Evolutionary conservation across 371 early-diverging fungal species (phyloP).

Genomic region (Agmasoma carcini): DNA sequence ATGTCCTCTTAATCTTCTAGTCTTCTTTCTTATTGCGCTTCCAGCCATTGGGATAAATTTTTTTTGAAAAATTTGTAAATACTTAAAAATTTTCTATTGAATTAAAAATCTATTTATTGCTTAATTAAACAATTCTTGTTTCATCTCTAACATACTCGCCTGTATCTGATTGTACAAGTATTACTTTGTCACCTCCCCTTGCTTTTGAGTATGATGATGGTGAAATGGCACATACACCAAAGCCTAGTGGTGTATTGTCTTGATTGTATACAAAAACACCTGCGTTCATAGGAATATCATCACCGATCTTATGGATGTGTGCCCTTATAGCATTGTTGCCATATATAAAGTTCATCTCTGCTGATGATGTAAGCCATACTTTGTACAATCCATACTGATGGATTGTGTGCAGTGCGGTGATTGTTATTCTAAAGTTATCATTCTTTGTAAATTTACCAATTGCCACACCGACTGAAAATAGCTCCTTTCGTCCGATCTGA

Average conservation of each 20-base stretch:
- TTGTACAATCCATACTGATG: conserved; percentile 82
- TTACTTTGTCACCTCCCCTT: conserved; percentile 79
- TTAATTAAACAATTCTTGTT: conserved; percentile 14
- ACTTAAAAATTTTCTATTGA: background rate
- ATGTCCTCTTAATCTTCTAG: conserved; percentile 53
- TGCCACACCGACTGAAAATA: conserved; percentile 75
- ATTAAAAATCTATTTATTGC: background rate
- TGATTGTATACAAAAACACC: conserved; percentile 83
- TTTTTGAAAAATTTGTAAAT: background rate
- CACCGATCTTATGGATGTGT: conserved; percentile 80
- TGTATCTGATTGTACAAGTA: conserved; percentile 89
- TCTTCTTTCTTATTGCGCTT: conserved; percentile 40
- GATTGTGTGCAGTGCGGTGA: conserved; percentile 75
- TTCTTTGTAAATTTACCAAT: conserved; percentile 95
- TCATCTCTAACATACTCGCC: conserved; percentile 70
- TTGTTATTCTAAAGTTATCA: conserved; percentile 78
- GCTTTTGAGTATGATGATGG: conserved; percentile 70
- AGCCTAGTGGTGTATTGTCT: conserved; percentile 82
- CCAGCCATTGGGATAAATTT: conserved; percentile 37
- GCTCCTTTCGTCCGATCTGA: conserved; percentile 56
- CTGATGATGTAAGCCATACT: conserved; percentile 91
- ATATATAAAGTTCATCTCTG: conserved; percentile 95
- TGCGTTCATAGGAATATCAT: conserved; percentile 86
- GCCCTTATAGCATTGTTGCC: conserved; percentile 94
- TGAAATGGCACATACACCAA: conserved; percentile 83